Evolutionary conservation across 2,329 filamentous ascomycete genomes (phyloP), one percentile per base, ranked within the genome.

Genomic region (Daldinia sp.): DNA sequence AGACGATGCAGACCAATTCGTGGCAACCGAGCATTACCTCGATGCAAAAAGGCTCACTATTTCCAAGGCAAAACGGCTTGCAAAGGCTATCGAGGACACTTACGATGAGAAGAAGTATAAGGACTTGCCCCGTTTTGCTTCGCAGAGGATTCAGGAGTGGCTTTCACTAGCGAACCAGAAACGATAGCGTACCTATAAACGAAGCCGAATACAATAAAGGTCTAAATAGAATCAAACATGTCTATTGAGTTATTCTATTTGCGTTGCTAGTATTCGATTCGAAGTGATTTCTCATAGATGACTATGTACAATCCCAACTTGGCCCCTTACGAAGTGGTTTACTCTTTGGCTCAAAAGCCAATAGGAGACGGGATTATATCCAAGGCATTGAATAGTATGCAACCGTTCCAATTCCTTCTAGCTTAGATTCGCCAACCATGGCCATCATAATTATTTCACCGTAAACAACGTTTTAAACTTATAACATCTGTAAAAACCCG

Each of bases 121-220:
- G 35, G 68, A 50, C 0, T 17, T 77, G 4, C 73, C 74, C 13
- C 70, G 64, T 0, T 43, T 68, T 11, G 71, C 70, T 5, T 43
- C 70, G 13, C 8, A 29, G 0, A 49, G 21, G 4, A 68, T 76
- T 34, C 68, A 73, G n/a, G 64, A 74, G n/a, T 76, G 75, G 75
- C 64, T 76, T 23, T 43, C 47, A 11, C 29, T 59, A 9, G 58
- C 58, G 29, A 45, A 25, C 15, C 54, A 25, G 41, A 21, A 35
- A 11, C 19, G 30, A 21, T 50, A 50, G 19, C 29, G n/a, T n/a
- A n/a, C n/a, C n/a, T n/a, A n/a, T n/a, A n/a, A n/a, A n/a, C n/a
- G n/a, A n/a, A n/a, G n/a, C n/a, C n/a, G n/a, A n/a, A n/a, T n/a
- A n/a, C n/a, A n/a, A n/a, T n/a, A n/a, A n/a, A n/a, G n/a, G n/a